Base-by-base conservation (phyloP, 148 eudicot species). In the Chenopodium quinoa region DNA sequence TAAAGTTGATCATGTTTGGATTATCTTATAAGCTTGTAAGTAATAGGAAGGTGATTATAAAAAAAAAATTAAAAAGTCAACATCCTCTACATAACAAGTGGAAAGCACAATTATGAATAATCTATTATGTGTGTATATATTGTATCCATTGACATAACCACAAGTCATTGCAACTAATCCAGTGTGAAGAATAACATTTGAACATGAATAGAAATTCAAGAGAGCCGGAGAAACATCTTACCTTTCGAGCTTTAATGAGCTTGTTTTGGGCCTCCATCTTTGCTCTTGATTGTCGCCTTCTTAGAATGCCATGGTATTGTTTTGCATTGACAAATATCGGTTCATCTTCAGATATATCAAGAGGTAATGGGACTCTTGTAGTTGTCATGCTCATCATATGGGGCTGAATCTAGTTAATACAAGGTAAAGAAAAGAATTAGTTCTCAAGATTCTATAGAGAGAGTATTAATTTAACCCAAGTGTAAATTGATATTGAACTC, bases 251-350 rank as follows among this genome's bases (percentile, higher is more conserved):
- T 85, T 85, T 87, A 73, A 87, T 83, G 71, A 87, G 89, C 81
- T 93, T 95, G 91, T 91, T 95, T 79, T 90, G 94, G 60, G 97
- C 93, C 86, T 95, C 96, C 20, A 95, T 90, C 89, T 89, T 95
- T n/a, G 98, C 97, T 54, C 98, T 94, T 25, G 86, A 88, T 67
- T 91, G 96, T 37, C 98, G 88, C 85, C 98, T 91, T 82, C 98
- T 89, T 7, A 95, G 90, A 76, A 95, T 95, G n/a, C 92, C 97
- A 78, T 92, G 88, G 77, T 92, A 95, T 73, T 93, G 98, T 75
- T 92, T 95, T 1, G 98, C 92, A 82, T 95, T 93, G 70, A 95
- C 98, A 78, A 86, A 95, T 32, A 95, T 91, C 34, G 96, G 94
- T 48, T 89, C 94, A 65, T 95, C 94, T 83, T 91, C 93, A 77